Base-by-base conservation (phyloP, 345 rosid genomes). In the Linum tenue region DNA sequence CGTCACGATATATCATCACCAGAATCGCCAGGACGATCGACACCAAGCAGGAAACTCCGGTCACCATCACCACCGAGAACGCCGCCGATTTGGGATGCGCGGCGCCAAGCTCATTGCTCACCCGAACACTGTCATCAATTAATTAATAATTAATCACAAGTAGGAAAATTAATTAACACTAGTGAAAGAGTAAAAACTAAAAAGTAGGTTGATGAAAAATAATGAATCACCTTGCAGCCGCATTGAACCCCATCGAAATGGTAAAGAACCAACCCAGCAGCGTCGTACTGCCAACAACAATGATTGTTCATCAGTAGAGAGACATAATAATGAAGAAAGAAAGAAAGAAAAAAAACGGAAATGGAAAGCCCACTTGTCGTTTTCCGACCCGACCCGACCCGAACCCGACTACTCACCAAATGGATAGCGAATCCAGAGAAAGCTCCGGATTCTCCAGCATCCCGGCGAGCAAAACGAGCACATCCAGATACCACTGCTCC, bases 221-320 rank as follows among this genome's bases (percentile, higher is more conserved):
- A 55, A 55, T 55, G 5, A 1, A 55, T 55, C 51, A 87, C 95
- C 95, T 88, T 50, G 85, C 90, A 38, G 91, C 95, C 15, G 91
- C 95, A 65, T 85, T 88, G 73, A 88, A 84, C 38, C 91, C 95
- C 67, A 85, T 76, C 0, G 95, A 63, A 39, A 87, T 80, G 90
- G 85, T 85, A 64, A 56, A 82, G 3, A 81, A 78, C 81, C 87
- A 74, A 14, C 87, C 86, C 5, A 78, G 62, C 15, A 88, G 78
- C 9, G 84, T 62, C 89, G 84, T 79, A 79, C 95, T 88, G 78
- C 74, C 70, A 16, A 69, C 31, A 22, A 22, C 31, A 8, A 22
- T 15, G 5, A 3, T 3, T 36, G 39, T 0, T 14, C 31, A 22
- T 22, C 31, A 22, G 1, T 22, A 1, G 31, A n/a, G n/a, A 22